These are phyloP conservation scores for Capsicum pubescens DNA, from an alignment of 257 asterid genomes.

Conservation along the genomic window DNA sequence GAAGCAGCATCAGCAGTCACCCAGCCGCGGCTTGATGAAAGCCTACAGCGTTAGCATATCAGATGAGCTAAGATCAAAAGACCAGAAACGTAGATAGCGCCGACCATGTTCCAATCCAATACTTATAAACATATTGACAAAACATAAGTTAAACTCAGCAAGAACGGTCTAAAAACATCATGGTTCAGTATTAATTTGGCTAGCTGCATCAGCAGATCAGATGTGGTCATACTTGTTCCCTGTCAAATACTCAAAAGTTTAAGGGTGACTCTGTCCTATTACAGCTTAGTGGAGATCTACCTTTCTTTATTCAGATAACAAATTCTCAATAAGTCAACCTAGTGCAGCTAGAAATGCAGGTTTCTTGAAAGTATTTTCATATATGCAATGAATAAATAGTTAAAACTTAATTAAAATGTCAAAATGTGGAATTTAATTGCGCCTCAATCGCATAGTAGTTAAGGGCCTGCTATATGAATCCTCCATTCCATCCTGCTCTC, in stretches of 20 bases:
- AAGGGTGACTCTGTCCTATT: not conserved
- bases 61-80: not conserved
- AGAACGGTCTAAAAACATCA: not conserved
- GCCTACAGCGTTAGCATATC: not conserved
- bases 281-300: not conserved
- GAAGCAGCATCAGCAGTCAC: conserved; percentile 23
- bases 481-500: not conserved
- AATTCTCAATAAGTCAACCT: too few species aligned
- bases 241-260: not conserved
- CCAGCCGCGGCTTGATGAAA: not conserved
- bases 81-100: not conserved
- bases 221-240: not conserved
- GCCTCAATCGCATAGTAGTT: not conserved
- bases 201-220: conserved; percentile 3
- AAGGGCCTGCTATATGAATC: not conserved
- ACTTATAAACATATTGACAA: not conserved
- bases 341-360: not conserved
- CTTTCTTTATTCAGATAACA: not conserved
- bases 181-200: not conserved
- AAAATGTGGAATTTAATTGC: not conserved
- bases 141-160: conserved; percentile 15
- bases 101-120: not conserved
- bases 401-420: not conserved
- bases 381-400: not conserved
- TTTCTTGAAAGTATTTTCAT: conserved; percentile 3